Conservation (phyloP, 331 rosid species). For the Phaseolus coccineus region DNA sequence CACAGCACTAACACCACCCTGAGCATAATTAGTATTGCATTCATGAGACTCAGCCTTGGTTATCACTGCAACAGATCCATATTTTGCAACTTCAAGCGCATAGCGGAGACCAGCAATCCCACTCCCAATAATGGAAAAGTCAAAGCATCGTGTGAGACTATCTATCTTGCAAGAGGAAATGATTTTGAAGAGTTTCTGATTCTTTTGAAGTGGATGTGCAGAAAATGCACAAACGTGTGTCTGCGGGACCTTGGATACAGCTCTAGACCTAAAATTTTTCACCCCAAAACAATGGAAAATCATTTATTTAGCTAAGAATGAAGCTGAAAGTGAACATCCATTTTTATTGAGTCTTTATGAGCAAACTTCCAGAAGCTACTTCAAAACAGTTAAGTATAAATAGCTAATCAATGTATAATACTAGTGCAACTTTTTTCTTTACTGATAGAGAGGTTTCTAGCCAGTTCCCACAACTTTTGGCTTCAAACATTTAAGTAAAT, state of each 20-base stretch:
- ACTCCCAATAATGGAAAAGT: constrained; percentile 86
- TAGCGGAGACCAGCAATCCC: constrained; percentile 96
- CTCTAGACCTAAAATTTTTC: constrained; percentile 61
- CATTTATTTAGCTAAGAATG: constrained; percentile 4
- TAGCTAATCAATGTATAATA: not conserved
- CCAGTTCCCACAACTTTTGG: not conserved
- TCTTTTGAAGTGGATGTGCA: constrained; percentile 46
- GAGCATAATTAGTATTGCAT: constrained; percentile 98
- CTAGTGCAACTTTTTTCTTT: not conserved
- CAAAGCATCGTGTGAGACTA: constrained; percentile 67
- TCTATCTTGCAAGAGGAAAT: constrained; percentile 65
- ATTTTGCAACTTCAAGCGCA: constrained; percentile 92
- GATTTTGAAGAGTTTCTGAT: constrained; percentile 51
- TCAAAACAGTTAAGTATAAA: constrained; percentile 10
- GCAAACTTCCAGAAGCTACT: constrained; percentile 20
- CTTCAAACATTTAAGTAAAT: constrained; percentile 12
- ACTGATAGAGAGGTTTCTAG: constrained; percentile 20
- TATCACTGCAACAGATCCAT: constrained; percentile 93
- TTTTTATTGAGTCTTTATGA: constrained; percentile 26
- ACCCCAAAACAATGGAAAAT: not conserved
- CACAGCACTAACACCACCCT: constrained; percentile 99
- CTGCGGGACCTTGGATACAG: constrained; percentile 60
- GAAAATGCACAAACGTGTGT: constrained; percentile 52
- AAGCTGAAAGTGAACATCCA: constrained; percentile 13
- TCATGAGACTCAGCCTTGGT: constrained; percentile 98